Conservation (phyloP, 1,284 basidiomycete genomes). For the Melampsora larici-populina region DNA sequence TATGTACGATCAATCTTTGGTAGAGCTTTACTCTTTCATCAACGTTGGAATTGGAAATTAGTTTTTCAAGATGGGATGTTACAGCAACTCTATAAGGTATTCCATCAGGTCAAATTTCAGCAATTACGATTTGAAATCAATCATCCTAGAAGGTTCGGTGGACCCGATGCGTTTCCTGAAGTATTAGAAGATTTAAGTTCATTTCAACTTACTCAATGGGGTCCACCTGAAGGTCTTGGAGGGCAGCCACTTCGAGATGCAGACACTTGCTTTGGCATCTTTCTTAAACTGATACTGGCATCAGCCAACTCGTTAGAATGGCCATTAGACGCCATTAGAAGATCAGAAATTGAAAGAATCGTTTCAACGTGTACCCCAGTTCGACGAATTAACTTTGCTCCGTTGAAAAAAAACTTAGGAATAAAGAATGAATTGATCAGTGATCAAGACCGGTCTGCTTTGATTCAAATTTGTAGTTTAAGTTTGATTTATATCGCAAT, state of each 20-base stretch:
- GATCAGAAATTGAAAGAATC: constrained; percentile 21
- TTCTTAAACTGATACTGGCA: constrained; percentile 25
- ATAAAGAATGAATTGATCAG: constrained; percentile 7
- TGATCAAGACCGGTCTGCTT: constrained; percentile 10
- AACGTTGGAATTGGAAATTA: constrained; percentile 35
- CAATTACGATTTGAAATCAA: constrained; percentile 12
- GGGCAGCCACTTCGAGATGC: constrained; percentile 1
- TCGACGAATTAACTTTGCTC: constrained; percentile 5
- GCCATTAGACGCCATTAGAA: constrained; percentile 2
- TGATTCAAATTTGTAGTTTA: constrained; percentile 16
- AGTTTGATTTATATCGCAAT: constrained; percentile 24
- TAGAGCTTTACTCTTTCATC: constrained; percentile 24
- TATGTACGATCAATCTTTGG: constrained; percentile 24
- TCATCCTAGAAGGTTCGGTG: constrained; percentile 14
- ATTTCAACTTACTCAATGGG: not conserved
- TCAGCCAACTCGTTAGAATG: constrained; percentile 11
- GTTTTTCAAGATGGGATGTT: constrained; percentile 36
- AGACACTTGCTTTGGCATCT: constrained; percentile 39
- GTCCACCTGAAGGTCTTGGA: constrained; percentile 12
- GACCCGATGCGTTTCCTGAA: constrained; percentile 18
- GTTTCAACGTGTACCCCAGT: constrained; percentile 24
- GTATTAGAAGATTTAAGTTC: constrained; percentile 4
- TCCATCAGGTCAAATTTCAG: constrained; percentile 13
- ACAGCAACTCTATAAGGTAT: constrained; percentile 26
- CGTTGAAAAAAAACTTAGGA: not conserved